A percentile compares a stretch with the other conserved stretches of the same genome.
Conservation (phyloP, 2,329 filamentous ascomycete genomes). For the Penicillium sp. region DNA sequence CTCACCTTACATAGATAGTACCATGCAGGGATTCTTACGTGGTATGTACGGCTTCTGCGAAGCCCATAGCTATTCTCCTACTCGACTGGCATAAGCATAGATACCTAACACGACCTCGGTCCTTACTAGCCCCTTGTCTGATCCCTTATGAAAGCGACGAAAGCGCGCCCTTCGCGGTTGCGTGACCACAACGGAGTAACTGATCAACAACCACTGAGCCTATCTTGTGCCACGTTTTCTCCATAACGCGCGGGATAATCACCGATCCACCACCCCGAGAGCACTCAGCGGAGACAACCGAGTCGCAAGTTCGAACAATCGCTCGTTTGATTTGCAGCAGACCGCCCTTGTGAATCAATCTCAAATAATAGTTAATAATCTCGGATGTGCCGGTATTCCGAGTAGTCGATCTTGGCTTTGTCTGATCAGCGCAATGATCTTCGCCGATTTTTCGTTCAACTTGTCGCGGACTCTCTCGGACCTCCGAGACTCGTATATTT, state of each 20-base stretch:
- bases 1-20: neutral
- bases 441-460: neutral
- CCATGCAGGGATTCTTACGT: neutral
- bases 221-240: constrained; percentile 8
- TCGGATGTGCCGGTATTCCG: constrained; percentile 6
- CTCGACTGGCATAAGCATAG: neutral
- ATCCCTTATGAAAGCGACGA: neutral
- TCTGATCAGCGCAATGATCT: neutral
- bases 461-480: neutral
- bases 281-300: too few species aligned
- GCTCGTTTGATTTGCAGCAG: neutral
- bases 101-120: neutral
- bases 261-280: neutral
- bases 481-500: neutral
- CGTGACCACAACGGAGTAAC: neutral
- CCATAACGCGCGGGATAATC: constrained; percentile 3
- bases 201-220: neutral
- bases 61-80: neutral
- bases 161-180: too few species aligned
- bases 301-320: too few species aligned
- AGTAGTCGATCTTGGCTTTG: constrained; percentile 5
- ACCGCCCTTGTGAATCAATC: neutral
- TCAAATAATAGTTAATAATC: too few species aligned
- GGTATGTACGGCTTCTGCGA: neutral
- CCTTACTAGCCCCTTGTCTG: neutral